Percentiles rank a stretch among this genome's conserved stretches.
phyloP scores from a whole-genome alignment of 2,329 filamentous ascomycete species.

The Microcera coccophila region DNA sequence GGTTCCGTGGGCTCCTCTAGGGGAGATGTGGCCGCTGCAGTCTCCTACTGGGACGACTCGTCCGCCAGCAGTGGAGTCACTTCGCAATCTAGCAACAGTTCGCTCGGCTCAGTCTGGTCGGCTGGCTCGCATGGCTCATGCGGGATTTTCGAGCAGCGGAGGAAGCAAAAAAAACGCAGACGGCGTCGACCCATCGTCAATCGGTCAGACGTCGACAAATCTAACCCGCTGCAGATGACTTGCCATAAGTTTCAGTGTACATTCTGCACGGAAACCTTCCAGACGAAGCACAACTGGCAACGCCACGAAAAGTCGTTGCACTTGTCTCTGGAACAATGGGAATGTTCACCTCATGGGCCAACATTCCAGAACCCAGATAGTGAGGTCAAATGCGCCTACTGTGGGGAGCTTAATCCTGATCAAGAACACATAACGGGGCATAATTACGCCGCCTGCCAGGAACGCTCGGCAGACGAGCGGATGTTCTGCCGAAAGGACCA shows the following conservation, averaged over 20 bases:
- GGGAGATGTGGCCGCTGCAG: not conserved
- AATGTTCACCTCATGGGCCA: slow-evolving; percentile 33
- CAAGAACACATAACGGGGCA: slow-evolving; percentile 31
- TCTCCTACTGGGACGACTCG: not conserved
- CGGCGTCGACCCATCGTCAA: not conserved
- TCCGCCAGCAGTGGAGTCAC: not conserved
- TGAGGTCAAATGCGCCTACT: slow-evolving; percentile 36
- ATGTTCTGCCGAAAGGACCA: slow-evolving; percentile 41
- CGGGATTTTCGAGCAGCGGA: not conserved
- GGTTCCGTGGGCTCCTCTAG: not conserved
- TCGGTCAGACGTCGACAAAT: too few species aligned
- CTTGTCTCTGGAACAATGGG: slow-evolving; percentile 43
- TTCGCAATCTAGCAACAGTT: not conserved
- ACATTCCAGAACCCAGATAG: slow-evolving; percentile 39
- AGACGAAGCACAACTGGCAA: slow-evolving; percentile 42
- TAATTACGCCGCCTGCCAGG: slow-evolving; percentile 42
- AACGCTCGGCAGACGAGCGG: slow-evolving; percentile 41
- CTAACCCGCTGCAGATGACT: too few species aligned
- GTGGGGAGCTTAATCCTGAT: slow-evolving; percentile 29
- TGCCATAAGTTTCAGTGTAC: slow-evolving; percentile 35
- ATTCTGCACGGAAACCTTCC: slow-evolving; percentile 42
- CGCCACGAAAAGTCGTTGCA: slow-evolving; percentile 47
- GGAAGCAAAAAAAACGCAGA: not conserved
- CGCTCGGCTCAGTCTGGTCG: not conserved
- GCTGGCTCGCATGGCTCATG: not conserved